Conservation (phyloP, 2,329 filamentous ascomycete species). For the Setomelanomma holmii region DNA sequence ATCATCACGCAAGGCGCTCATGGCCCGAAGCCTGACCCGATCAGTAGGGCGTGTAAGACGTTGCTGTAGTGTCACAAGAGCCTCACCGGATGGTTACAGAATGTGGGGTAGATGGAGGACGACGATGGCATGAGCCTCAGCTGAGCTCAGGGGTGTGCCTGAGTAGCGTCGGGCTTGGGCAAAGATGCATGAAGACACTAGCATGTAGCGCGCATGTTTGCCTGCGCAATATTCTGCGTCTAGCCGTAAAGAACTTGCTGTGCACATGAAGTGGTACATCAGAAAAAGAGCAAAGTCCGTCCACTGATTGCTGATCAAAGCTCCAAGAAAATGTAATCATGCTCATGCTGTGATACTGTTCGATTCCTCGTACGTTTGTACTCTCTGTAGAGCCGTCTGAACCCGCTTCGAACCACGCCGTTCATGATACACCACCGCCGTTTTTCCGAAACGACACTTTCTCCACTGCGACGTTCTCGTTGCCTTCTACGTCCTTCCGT, state of each 20-base stretch:
- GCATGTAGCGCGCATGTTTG: constrained; percentile 4
- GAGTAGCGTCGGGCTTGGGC: background rate
- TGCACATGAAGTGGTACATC: constrained; percentile 27
- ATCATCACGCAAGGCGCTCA: background rate
- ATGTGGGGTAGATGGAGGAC: constrained; percentile 13
- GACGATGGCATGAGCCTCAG: constrained; percentile 26
- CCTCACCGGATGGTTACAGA: constrained; percentile 6
- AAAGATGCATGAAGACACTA: background rate
- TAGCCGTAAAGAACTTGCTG: constrained; percentile 22
- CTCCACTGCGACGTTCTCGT: constrained; percentile 62
- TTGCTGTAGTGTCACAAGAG: background rate
- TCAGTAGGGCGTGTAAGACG: background rate
- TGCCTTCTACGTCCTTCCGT: constrained; percentile 59
- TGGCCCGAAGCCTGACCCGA: background rate
- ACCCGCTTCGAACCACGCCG: constrained; percentile 8
- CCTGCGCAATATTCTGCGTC: constrained; percentile 23
- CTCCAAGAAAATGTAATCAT: constrained; percentile 1
- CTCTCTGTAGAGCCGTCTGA: constrained; percentile 14
- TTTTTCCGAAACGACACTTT: constrained; percentile 64
- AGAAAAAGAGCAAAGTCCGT: constrained; percentile 6
- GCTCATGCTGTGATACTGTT: constrained; percentile 13
- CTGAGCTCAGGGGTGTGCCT: constrained; percentile 11
- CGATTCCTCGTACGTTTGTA: constrained; percentile 8
- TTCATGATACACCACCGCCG: constrained; percentile 48
- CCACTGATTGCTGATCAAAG: background rate